Evolutionary conservation across 495 filamentous ascomycete genomes (phyloP).

Genomic region (Ascobolus immersus): DNA sequence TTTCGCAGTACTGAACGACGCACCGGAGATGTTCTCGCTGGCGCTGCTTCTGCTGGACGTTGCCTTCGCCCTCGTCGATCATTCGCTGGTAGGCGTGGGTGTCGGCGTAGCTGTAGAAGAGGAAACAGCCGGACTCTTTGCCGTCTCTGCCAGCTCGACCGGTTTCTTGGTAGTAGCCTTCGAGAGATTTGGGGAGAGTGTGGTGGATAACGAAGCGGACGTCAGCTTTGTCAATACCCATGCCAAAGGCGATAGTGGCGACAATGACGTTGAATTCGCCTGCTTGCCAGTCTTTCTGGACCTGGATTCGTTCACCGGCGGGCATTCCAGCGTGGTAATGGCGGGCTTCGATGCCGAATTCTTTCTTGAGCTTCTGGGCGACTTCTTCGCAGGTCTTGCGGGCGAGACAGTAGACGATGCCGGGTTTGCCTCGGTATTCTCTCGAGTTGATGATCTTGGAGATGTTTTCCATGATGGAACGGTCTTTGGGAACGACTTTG

Average conservation of each 20-base stretch:
- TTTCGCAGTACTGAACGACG: slow-evolving; percentile 70
- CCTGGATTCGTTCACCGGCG: slow-evolving; percentile 30
- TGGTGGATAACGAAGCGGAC: slow-evolving; percentile 91
- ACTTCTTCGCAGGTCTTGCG: slow-evolving; percentile 56
- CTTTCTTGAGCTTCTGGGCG: slow-evolving; percentile 34
- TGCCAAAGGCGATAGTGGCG: slow-evolving; percentile 96
- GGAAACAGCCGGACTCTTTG: slow-evolving; percentile 59
- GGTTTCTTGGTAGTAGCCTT: slow-evolving; percentile 95
- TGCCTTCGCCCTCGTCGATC: slow-evolving; percentile 56
- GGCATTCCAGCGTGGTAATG: slow-evolving; percentile 72
- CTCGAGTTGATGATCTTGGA: slow-evolving; percentile 38
- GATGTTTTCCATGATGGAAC: slow-evolving; percentile 37
- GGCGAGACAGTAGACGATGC: slow-evolving; percentile 88
- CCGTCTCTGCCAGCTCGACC: slow-evolving; percentile 85
- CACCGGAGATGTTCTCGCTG: slow-evolving; percentile 62
- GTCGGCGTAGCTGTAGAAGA: slow-evolving; percentile 66
- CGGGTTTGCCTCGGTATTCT: slow-evolving; percentile 42
- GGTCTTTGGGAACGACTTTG: slow-evolving; percentile 36
- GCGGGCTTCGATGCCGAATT: slow-evolving; percentile 41
- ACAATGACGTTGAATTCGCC: slow-evolving; percentile 69
- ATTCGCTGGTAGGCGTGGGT: slow-evolving; percentile 35
- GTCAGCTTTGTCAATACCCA: slow-evolving; percentile 95
- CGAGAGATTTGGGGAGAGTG: slow-evolving; percentile 75
- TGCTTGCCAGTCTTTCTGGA: slow-evolving; percentile 62
- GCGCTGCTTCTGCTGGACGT: slow-evolving; percentile 47